Evolutionary conservation across 2,329 filamentous ascomycete species (phyloP), one percentile per base, ranked within the genome.

Genomic region (Claviceps digitariae): DNA sequence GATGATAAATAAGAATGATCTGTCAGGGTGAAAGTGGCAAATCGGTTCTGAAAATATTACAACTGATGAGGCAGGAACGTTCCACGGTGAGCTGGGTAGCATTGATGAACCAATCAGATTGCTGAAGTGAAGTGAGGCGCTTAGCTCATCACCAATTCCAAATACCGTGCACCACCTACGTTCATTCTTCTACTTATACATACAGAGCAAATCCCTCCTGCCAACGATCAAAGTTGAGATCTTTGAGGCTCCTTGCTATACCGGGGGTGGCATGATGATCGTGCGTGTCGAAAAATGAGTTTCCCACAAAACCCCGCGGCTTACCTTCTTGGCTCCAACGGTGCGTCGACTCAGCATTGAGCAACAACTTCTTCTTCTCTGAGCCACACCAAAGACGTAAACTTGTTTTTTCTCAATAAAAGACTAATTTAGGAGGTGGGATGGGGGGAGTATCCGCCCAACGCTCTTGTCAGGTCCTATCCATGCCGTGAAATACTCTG

Each of bases 401-500:
- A 17, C 15, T n/a, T n/a, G n/a, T n/a, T n/a, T n/a, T n/a, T n/a
- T n/a, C n/a, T n/a, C n/a, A n/a, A n/a, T n/a, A n/a, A n/a, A n/a
- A n/a, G n/a, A n/a, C n/a, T n/a, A n/a, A n/a, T n/a, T n/a, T n/a
- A n/a, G n/a, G n/a, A n/a, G n/a, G n/a, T n/a, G n/a, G n/a, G n/a
- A n/a, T n/a, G n/a, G n/a, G n/a, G n/a, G n/a, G n/a, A n/a, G n/a
- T n/a, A 29, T 29, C 6, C 36, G 36, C 15, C 4, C 21, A 21
- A 10, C 29, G 20, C 43, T 12, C 10, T 38, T 23, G 4, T 44
- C 29, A 87, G 84, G 82, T 55, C 83, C 86, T 38, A 76, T 89
- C 50, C 86, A 89, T 66, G 80, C 85, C 48, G 74, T 89, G 52
- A 74, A 80, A 51, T 89, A 89, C 69, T 89, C 85, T 52, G 79